Base-by-base conservation (phyloP, 768 basidiomycete genomes). In the Pulveroboletus sp. region DNA sequence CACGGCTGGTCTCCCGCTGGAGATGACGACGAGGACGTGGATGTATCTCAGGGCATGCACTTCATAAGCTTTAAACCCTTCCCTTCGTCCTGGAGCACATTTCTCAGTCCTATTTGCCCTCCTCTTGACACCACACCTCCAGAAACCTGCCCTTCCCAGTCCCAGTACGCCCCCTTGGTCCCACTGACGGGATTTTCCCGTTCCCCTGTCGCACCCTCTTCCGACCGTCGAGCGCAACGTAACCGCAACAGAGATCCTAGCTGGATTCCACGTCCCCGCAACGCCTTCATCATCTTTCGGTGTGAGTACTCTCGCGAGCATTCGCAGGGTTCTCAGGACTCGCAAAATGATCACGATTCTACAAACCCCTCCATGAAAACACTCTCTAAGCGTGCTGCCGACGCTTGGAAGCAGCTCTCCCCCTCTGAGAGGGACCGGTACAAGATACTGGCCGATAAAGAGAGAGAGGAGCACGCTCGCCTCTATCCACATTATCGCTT, bases 371-470 rank as follows among this genome's bases (percentile, higher is more conserved):
- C 46, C 21, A 77, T 78, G 51, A 80, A 81, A 63, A 76, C 79
- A 2, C 76, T 92, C 35, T 89, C 85, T n/a, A 84, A 85, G 57
- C 77, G 86, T 41, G 89, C 89, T 0, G 83, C 79, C 0, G 82
- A 83, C 45, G 82, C 85, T 28, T 93, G 91, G 91, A 76, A 74
- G 35, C 70, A 76, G 50, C 73, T 90, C 13, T 53, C 77, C 0
- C 49, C 59, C 0, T 71, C 73, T 38, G 78, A 80, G 47, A 78
- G 69, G 54, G 62, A 75, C 15, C 70, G 65, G 47, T 88, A 73
- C 72, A 75, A 76, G 57, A 58, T 62, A 8, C 70, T 76, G n/a
- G 83, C 86, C 1, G 75, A 76, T 36, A 55, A 64, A 51, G 83
- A 83, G 71, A 76, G 76, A 49, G 71, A 71, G 44, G 76, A 79